A percentile compares a stretch with the other conserved stretches of the same genome.
Conservation (phyloP, 306 rosid species). For the Lithocarpus polystachyus region DNA sequence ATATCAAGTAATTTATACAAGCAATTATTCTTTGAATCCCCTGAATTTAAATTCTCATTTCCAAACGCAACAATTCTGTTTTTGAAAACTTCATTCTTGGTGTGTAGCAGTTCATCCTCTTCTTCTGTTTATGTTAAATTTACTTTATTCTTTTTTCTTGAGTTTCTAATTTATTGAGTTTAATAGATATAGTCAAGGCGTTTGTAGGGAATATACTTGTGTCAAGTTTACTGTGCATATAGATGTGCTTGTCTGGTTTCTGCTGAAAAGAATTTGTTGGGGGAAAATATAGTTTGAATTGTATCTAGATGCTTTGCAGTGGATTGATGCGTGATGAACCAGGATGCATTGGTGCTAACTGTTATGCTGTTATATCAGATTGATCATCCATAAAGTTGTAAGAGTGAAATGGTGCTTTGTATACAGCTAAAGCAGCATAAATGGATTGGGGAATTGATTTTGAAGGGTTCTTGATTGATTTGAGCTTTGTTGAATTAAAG, state of each 20-base stretch:
- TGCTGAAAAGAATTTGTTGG: background rate
- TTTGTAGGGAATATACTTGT: background rate
- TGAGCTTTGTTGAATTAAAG: background rate
- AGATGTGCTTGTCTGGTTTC: background rate
- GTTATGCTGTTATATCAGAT: background rate
- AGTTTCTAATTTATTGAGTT: too few relatives aligned
- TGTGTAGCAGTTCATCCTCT: too few relatives aligned
- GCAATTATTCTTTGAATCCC: too few relatives aligned
- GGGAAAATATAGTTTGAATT: background rate
- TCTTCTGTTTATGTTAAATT: background rate
- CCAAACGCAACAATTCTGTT: too few relatives aligned
- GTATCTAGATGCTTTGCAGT: background rate
- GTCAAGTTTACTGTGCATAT: background rate
- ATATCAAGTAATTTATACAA: too few relatives aligned
- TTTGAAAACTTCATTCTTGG: too few relatives aligned
- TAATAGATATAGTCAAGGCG: background rate
- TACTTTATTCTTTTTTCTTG: too few relatives aligned
- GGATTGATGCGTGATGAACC: background rate
- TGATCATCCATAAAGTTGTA: background rate
- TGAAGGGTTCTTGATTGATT: background rate
- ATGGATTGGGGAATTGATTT: background rate
- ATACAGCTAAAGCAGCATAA: background rate
- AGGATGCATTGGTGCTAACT: background rate
- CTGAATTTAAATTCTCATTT: too few relatives aligned
- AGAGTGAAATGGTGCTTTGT: background rate